Conservation (phyloP, 306 rosid genomes). For the Castanopsis chinensis region DNA sequence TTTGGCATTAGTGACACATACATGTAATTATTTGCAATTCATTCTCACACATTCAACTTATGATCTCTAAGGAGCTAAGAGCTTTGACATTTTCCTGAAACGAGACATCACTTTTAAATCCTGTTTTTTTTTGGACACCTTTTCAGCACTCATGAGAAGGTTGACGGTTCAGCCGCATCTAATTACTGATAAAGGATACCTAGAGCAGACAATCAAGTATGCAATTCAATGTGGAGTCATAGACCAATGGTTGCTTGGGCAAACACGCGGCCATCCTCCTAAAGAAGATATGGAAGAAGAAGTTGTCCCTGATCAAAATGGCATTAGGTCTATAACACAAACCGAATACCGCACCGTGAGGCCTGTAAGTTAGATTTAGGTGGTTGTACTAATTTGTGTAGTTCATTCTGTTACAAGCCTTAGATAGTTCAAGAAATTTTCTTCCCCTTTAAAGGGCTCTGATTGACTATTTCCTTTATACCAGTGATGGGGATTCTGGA, state of each 20-base stretch:
- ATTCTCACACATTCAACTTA: neutral
- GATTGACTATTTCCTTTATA: constrained; percentile 18
- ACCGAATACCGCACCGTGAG: constrained; percentile 60
- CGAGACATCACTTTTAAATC: constrained; percentile 12
- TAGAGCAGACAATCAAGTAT: constrained; percentile 65
- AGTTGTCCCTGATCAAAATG: constrained; percentile 57
- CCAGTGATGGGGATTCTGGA: constrained; percentile 25
- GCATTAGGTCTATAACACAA: constrained; percentile 70
- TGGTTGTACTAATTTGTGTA: constrained; percentile 18
- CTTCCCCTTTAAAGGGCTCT: constrained; percentile 36
- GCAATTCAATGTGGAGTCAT: constrained; percentile 84
- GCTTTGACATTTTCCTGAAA: neutral
- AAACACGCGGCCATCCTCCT: constrained; percentile 70
- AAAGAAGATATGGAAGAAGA: constrained; percentile 55
- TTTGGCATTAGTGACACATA: neutral
- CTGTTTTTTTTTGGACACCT: neutral
- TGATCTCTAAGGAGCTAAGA: neutral
- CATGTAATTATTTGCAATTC: neutral
- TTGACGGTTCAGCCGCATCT: constrained; percentile 71
- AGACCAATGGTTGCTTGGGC: constrained; percentile 83
- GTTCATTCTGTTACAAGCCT: constrained; percentile 23
- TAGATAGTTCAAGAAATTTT: constrained; percentile 4
- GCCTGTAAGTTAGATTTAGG: constrained; percentile 39
- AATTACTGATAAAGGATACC: constrained; percentile 69
- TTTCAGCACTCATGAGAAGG: constrained; percentile 83